Conservation (phyloP, 495 filamentous ascomycete species). For the Talaromyces nanjingensis region DNA sequence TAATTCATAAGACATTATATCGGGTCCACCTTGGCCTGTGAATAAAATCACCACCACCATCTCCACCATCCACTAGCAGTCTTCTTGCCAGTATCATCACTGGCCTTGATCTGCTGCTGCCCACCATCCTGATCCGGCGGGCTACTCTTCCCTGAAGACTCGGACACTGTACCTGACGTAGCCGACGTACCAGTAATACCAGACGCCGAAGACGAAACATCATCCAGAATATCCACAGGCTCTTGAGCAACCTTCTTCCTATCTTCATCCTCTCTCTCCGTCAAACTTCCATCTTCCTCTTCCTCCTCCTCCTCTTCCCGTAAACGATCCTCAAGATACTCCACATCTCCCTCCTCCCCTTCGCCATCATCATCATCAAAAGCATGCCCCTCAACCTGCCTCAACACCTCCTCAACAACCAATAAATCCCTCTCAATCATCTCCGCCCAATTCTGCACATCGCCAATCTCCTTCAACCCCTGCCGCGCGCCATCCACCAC, state of each 20-base stretch:
- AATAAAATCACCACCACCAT: conserved; percentile 15
- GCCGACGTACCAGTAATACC: conserved; percentile 8
- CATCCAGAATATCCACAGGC: conserved; percentile 3
- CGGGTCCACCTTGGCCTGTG: background rate
- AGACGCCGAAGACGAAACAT: conserved; percentile 5
- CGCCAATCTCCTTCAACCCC: conserved; percentile 85
- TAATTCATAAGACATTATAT: background rate
- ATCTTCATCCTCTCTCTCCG: conserved; percentile 6
- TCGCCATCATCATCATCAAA: conserved; percentile 14
- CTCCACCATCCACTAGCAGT: conserved; percentile 51
- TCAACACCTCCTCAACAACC: conserved; percentile 79
- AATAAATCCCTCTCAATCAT: conserved; percentile 86
- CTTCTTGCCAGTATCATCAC: background rate
- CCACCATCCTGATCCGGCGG: background rate
- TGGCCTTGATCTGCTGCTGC: background rate
- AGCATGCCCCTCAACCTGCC: conserved; percentile 48
- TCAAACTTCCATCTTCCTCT: conserved; percentile 8
- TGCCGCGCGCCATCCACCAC: conserved; percentile 60
- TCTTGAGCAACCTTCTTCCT: conserved; percentile 7
- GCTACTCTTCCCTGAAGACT: conserved; percentile 6
- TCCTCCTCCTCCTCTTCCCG: background rate
- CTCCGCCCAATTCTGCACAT: conserved; percentile 98
- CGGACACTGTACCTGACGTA: background rate
- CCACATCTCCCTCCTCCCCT: conserved; percentile 10
- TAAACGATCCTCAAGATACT: background rate